Percentiles rank a stretch among this genome's conserved stretches.
phyloP scores from a whole-genome alignment of 352 stramenopile genomes.

The Phytopythium helicoides region DNA sequence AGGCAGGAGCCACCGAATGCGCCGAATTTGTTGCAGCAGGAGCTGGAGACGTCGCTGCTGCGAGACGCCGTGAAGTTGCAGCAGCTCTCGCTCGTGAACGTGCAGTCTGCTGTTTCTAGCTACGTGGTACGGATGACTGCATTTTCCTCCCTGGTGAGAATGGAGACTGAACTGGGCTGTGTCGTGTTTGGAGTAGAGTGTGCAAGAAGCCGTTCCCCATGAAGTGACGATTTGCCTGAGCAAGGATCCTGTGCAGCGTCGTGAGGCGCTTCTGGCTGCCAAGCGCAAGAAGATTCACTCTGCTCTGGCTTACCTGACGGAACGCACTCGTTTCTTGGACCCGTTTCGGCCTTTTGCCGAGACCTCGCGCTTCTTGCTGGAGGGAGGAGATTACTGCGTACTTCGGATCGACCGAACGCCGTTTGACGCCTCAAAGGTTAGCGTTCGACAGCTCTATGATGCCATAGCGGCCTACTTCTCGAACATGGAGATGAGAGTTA shows the following conservation, averaged over 20 bases:
- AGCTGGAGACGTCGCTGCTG: constrained; percentile 8
- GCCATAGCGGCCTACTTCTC: constrained; percentile 34
- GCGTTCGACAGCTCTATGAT: constrained; percentile 34
- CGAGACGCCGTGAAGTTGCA: constrained; percentile 19
- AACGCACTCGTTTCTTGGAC: constrained; percentile 40
- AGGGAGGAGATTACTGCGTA: constrained; percentile 36
- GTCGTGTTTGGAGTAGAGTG: background rate
- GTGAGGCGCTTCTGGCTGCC: constrained; percentile 19
- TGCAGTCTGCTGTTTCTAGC: constrained; percentile 16
- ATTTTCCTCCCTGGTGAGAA: background rate
- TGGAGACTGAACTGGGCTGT: no score
- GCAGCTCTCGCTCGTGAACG: constrained; percentile 16
- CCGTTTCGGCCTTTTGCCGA: constrained; percentile 30
- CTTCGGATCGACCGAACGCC: constrained; percentile 44
- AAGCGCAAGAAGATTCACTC: constrained; percentile 8
- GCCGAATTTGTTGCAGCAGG: background rate
- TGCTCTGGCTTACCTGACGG: constrained; percentile 28
- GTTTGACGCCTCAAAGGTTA: constrained; percentile 20
- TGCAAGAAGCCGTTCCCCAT: constrained; percentile 13
- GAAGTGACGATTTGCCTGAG: constrained; percentile 42
- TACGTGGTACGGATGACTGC: constrained; percentile 1
- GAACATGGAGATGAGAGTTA: constrained; percentile 45
- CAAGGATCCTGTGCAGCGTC: constrained; percentile 23
- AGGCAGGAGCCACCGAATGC: constrained; percentile 1
- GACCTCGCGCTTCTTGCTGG: constrained; percentile 39